Evolutionary conservation across 192 early-diverging fungal genomes (phyloP).

Genomic region (Coemansia sp.): DNA sequence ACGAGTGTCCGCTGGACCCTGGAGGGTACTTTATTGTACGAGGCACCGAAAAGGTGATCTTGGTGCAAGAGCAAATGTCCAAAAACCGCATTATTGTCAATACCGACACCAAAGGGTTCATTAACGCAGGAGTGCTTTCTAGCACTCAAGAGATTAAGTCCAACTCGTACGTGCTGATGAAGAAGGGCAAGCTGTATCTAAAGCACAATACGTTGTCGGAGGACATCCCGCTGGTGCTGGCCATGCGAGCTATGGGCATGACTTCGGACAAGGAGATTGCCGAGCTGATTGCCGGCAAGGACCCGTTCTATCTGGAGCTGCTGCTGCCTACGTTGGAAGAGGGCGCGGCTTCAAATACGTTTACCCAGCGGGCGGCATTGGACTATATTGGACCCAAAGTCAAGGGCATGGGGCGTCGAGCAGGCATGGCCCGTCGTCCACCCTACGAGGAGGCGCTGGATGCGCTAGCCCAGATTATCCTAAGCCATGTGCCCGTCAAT

Average conservation of each 20-base stretch:
- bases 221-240: constrained; percentile 83
- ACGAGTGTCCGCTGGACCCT: constrained; percentile 95
- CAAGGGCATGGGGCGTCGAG: constrained; percentile 61
- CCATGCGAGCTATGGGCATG: constrained; percentile 94
- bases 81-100: constrained; percentile 99
- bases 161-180: constrained; percentile 79
- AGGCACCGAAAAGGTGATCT: constrained; percentile 94
- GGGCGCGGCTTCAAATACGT: constrained; percentile 65
- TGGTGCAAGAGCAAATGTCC: constrained; percentile 97
- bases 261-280: constrained; percentile 93
- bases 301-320: constrained; percentile 75
- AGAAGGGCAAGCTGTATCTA: constrained; percentile 67
- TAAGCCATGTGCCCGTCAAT: constrained; percentile 80
- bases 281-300: constrained; percentile 85
- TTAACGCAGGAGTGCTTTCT: constrained; percentile 83
- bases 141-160: constrained; percentile 92
- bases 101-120: constrained; percentile 72
- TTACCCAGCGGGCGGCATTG: constrained; percentile 89
- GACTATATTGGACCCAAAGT: constrained; percentile 81
- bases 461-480: constrained; percentile 76
- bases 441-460: constrained; percentile 84
- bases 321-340: constrained; percentile 89
- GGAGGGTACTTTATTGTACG: constrained; percentile 97
- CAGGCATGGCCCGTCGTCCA: constrained; percentile 53
- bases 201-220: constrained; percentile 88